Conservation (phyloP, 345 rosid genomes). For the Citrus sp. region DNA sequence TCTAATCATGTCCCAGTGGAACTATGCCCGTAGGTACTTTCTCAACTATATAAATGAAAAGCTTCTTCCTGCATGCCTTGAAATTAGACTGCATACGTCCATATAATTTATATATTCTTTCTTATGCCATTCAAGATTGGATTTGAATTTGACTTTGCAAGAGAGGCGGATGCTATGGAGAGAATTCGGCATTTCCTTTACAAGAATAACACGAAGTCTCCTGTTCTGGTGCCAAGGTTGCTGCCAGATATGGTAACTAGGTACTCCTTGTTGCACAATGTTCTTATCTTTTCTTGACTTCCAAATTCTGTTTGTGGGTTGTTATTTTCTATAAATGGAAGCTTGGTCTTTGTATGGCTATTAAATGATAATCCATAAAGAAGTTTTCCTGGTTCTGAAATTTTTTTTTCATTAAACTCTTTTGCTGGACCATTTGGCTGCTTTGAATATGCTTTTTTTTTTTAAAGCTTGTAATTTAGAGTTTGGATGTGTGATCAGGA, state of each 20-base stretch:
- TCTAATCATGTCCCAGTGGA: background rate
- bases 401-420: slow-evolving; percentile 4
- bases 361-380: background rate
- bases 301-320: background rate
- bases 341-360: background rate
- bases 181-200: slow-evolving; percentile 67
- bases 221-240: slow-evolving; percentile 74
- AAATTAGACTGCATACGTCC: slow-evolving; percentile 9
- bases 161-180: slow-evolving; percentile 88
- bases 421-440: slow-evolving; percentile 4
- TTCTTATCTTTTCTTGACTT: slow-evolving; percentile 3
- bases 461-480: background rate
- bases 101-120: background rate
- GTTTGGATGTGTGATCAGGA: slow-evolving; percentile 39
- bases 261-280: slow-evolving; percentile 30
- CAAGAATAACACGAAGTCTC: slow-evolving; percentile 69
- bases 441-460: background rate
- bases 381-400: background rate
- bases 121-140: slow-evolving; percentile 63
- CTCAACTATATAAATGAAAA: background rate
- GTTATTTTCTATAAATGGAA: background rate
- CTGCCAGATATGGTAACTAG: slow-evolving; percentile 65
- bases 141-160: slow-evolving; percentile 84
- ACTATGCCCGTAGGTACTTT: background rate
- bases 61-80: slow-evolving; percentile 5